Percentiles rank a stretch among this genome's conserved stretches.
phyloP scores from a whole-genome alignment of 768 basidiomycete species.

The Termitomyces sp. region DNA sequence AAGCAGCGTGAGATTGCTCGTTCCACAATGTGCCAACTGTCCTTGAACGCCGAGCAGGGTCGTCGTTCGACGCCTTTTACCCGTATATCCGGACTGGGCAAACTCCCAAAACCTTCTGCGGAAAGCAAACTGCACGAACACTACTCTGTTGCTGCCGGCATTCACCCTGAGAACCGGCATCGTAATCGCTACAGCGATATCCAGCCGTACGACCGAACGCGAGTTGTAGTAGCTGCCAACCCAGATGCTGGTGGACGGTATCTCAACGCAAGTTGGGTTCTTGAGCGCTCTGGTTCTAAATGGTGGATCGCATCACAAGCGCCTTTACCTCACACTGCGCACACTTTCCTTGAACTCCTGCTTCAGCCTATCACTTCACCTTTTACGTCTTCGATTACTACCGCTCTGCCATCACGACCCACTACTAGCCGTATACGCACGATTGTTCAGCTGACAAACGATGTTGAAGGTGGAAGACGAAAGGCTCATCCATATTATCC shows the following conservation, averaged over 20 bases:
- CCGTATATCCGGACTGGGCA: neutral
- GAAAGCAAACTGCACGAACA: conserved; percentile 21
- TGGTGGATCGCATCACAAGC: conserved; percentile 89
- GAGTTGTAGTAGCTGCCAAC: conserved; percentile 44
- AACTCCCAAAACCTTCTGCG: neutral
- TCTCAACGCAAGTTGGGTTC: conserved; percentile 85
- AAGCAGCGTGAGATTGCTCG: conserved; percentile 12
- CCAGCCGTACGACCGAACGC: conserved; percentile 77
- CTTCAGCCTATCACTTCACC: conserved; percentile 40
- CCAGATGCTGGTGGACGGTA: conserved; percentile 41
- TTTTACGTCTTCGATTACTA: conserved; percentile 14
- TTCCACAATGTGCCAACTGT: neutral
- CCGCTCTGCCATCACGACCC: conserved; percentile 12
- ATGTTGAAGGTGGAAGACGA: conserved; percentile 59
- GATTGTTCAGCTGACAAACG: conserved; percentile 76
- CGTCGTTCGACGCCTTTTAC: neutral
- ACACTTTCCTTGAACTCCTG: conserved; percentile 73
- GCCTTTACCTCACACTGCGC: conserved; percentile 61
- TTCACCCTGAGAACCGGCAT: conserved; percentile 33
- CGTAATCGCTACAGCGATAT: conserved; percentile 73
- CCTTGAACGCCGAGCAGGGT: neutral
- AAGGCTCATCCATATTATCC: conserved; percentile 85
- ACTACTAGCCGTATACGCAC: conserved; percentile 50
- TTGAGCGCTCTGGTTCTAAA: conserved; percentile 63
- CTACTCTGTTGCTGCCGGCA: conserved; percentile 55